Evolutionary conservation across 805 yeast genomes (phyloP).

Genomic region (Cyberlindnera misumaiensis): DNA sequence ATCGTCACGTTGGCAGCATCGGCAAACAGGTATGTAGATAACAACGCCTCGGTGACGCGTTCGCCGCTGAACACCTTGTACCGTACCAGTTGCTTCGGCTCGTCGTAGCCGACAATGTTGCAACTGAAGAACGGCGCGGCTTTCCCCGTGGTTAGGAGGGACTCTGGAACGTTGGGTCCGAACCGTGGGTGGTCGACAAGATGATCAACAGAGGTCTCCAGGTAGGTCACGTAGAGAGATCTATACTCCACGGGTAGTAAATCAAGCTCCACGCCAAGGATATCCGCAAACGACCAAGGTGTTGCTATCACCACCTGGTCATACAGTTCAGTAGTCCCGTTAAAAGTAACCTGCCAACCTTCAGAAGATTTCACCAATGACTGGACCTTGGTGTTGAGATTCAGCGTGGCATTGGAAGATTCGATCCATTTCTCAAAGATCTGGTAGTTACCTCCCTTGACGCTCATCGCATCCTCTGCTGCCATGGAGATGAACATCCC

Average conservation of each 20-base stretch:
- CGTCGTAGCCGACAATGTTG: conserved; percentile 24
- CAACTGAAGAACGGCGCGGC: conserved; percentile 29
- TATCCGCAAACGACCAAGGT: conserved; percentile 29
- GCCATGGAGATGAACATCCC: conserved; percentile 35
- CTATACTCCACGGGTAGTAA: conserved; percentile 29
- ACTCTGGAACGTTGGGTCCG: conserved; percentile 21
- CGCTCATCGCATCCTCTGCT: conserved; percentile 28
- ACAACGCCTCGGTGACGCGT: conserved; percentile 17
- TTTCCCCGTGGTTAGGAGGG: conserved; percentile 22
- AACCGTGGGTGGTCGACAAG: conserved; percentile 16
- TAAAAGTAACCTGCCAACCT: conserved; percentile 10
- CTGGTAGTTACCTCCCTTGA: conserved; percentile 39
- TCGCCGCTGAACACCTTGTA: conserved; percentile 37
- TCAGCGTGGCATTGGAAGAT: conserved; percentile 26
- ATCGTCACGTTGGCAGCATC: conserved; percentile 18
- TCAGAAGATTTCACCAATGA: conserved; percentile 10
- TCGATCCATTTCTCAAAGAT: conserved; percentile 36
- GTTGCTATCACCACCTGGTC: conserved; percentile 41
- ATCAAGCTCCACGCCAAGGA: conserved; percentile 5
- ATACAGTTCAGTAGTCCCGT: conserved; percentile 18
- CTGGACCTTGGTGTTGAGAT: conserved; percentile 25
- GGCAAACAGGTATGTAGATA: conserved; percentile 16
- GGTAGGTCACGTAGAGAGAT: conserved; percentile 32
- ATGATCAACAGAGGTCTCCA: conserved; percentile 21
- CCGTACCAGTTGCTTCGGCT: conserved; percentile 25